Conservation (phyloP, 306 rosid genomes). For the Inga leiocalycina region DNA sequence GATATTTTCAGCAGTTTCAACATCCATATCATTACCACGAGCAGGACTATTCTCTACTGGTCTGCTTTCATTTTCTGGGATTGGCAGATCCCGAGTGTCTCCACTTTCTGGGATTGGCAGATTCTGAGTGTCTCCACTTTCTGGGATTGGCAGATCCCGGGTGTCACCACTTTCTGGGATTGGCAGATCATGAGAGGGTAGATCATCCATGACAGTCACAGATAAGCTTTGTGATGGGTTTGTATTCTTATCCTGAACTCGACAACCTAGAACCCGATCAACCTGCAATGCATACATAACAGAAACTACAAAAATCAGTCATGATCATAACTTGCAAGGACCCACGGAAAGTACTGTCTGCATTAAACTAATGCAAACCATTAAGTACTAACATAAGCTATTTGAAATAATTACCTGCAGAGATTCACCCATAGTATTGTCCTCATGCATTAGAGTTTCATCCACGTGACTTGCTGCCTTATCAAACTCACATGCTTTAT, state of each 20-base stretch:
- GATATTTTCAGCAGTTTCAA: constrained; percentile 50
- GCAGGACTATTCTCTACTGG: constrained; percentile 54
- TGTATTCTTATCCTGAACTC: constrained; percentile 56
- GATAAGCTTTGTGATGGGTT: constrained; percentile 49
- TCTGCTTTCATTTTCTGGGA: constrained; percentile 56
- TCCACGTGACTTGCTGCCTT: constrained; percentile 49
- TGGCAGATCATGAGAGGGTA: constrained; percentile 52
- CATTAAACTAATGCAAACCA: constrained; percentile 29
- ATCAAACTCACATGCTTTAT: constrained; percentile 41
- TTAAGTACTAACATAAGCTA: constrained; percentile 24
- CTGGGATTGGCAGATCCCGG: constrained; percentile 52
- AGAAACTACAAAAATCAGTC: constrained; percentile 33
- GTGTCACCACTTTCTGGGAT: constrained; percentile 50
- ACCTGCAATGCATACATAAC: constrained; percentile 58
- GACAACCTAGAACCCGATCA: constrained; percentile 95
- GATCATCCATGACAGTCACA: constrained; percentile 51
- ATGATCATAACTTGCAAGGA: constrained; percentile 30
- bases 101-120: constrained; percentile 51
- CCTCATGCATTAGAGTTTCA: constrained; percentile 43
- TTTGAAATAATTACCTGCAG: constrained; percentile 67
- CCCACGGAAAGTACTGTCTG: constrained; percentile 26
- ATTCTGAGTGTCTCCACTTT: constrained; percentile 46
- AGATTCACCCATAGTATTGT: constrained; percentile 48
- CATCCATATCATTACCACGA: constrained; percentile 60
- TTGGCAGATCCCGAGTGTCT: constrained; percentile 45